Evolutionary conservation across 1,139 yeast genomes (phyloP).

Genomic region (Yamadazyma diddensiae): DNA sequence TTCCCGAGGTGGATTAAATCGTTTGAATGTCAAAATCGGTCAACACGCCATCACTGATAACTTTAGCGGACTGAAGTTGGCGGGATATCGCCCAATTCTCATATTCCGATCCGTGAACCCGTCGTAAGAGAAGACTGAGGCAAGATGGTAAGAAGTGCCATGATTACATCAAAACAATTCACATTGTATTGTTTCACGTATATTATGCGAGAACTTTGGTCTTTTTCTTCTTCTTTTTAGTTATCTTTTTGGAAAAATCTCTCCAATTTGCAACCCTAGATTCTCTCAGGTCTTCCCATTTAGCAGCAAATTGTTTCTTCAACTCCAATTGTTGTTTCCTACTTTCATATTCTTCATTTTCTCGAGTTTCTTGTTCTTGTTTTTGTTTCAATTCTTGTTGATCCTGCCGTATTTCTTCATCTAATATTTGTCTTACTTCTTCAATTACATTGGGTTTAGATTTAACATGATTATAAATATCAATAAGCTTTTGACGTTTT

Average conservation of each 20-base stretch:
- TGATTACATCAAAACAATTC: neutral
- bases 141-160: neutral
- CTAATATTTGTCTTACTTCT: constrained; percentile 24
- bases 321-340: constrained; percentile 36
- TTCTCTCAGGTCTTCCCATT: constrained; percentile 67
- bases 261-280: constrained; percentile 63
- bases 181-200: neutral
- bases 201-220: constrained; percentile 19
- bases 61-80: no score
- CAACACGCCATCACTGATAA: no score
- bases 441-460: neutral
- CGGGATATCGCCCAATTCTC: no score
- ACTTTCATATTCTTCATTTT: constrained; percentile 28
- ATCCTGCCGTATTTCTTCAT: constrained; percentile 26
- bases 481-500: constrained; percentile 37
- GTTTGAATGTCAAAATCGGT: no score
- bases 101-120: no score
- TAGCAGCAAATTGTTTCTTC: constrained; percentile 39
- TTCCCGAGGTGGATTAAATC: no score
- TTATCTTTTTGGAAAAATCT: constrained; percentile 41
- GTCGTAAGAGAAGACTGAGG: no score
- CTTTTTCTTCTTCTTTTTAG: constrained; percentile 41
- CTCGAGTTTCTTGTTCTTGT: constrained; percentile 21
- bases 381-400: constrained; percentile 16
- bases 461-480: constrained; percentile 38